phyloP scores from a whole-genome alignment of 2,329 filamentous ascomycete genomes.

The Didymellaceae sp. region DNA sequence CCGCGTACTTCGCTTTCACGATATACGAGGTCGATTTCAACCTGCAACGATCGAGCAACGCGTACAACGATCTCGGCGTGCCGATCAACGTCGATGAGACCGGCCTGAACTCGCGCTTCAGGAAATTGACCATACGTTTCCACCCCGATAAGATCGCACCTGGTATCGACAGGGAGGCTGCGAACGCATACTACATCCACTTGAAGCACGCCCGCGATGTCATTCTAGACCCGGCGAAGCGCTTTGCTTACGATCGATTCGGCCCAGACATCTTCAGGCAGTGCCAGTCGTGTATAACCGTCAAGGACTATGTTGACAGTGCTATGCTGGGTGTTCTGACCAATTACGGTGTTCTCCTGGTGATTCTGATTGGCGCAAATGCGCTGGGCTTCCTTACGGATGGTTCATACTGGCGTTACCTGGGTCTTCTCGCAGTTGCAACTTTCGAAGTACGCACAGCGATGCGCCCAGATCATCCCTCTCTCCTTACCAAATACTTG shows the following conservation, averaged over 20 bases:
- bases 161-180: conserved; percentile 34
- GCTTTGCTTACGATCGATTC: conserved; percentile 80
- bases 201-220: conserved; percentile 87
- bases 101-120: conserved; percentile 83
- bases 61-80: conserved; percentile 79
- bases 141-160: conserved; percentile 82
- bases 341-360: conserved; percentile 38
- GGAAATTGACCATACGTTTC: conserved; percentile 66
- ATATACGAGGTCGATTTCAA: conserved; percentile 91
- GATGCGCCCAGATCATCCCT: conserved; percentile 58
- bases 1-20: conserved; percentile 86
- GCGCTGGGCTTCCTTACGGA: conserved; percentile 44
- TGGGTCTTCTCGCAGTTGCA: conserved; percentile 61
- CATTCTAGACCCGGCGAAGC: conserved; percentile 79
- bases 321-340: conserved; percentile 58
- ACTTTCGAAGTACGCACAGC: conserved; percentile 64
- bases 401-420: conserved; percentile 54
- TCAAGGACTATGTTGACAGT: conserved; percentile 73
- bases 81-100: conserved; percentile 72
- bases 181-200: conserved; percentile 72
- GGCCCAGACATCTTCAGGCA: conserved; percentile 70
- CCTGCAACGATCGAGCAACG: conserved; percentile 73
- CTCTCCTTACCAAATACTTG: conserved; percentile 53
- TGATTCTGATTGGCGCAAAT: conserved; percentile 41
- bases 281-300: conserved; percentile 65